A percentile compares a stretch with the other conserved stretches of the same genome.
These are phyloP conservation scores for Isabelozyma gotoi DNA, from an alignment of 805 yeast species.

Conservation along the genomic window DNA sequence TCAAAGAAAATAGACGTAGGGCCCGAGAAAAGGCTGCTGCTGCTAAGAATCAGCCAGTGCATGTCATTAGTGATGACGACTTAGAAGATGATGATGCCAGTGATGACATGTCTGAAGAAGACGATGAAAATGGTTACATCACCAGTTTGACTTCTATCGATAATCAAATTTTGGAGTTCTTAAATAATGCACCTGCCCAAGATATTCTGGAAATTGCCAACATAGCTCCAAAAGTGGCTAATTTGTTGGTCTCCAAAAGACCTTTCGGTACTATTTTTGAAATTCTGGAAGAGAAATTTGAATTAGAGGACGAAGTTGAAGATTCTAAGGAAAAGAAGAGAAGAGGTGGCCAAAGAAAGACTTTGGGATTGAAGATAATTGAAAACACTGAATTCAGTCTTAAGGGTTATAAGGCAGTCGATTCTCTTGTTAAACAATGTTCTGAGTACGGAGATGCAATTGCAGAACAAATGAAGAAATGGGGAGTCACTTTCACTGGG, in stretches of 20 bases:
- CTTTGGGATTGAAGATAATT: slow-evolving; percentile 72
- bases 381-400: slow-evolving; percentile 69
- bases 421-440: slow-evolving; percentile 83
- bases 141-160: slow-evolving; percentile 54
- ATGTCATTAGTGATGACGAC: slow-evolving; percentile 46
- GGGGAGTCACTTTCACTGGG: slow-evolving; percentile 86
- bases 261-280: slow-evolving; percentile 65
- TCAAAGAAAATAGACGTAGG: slow-evolving; percentile 29
- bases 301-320: slow-evolving; percentile 28
- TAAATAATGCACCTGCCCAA: slow-evolving; percentile 71
- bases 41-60: slow-evolving; percentile 8
- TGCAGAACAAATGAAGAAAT: slow-evolving; percentile 66
- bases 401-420: slow-evolving; percentile 91
- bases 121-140: slow-evolving; percentile 28
- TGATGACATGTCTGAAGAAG: slow-evolving; percentile 50
- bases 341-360: slow-evolving; percentile 45
- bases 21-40: slow-evolving; percentile 11
- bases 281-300: slow-evolving; percentile 59
- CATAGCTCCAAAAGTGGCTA: slow-evolving; percentile 66
- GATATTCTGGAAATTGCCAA: slow-evolving; percentile 82
- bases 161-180: slow-evolving; percentile 66
- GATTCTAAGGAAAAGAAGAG: slow-evolving; percentile 22
- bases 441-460: slow-evolving; percentile 72
- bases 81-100: slow-evolving; percentile 40
- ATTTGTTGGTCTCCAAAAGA: slow-evolving; percentile 59